phyloP scores from a whole-genome alignment of 2,329 filamentous ascomycete species.

The Cladosporium sp. region DNA sequence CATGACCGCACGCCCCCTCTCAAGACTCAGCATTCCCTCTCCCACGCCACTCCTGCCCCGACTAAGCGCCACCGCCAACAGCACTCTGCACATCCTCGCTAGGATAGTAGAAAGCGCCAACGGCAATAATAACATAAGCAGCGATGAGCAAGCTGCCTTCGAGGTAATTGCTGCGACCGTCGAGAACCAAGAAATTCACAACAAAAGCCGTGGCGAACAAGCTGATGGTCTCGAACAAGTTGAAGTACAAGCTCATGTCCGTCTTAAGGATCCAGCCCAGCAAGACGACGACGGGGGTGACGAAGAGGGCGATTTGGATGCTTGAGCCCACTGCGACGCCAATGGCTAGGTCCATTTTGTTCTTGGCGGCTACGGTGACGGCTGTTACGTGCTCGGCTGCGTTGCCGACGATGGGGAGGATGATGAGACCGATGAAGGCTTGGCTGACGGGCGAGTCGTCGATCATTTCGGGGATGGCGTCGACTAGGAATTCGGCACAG shows the following conservation, averaged over 20 bases:
- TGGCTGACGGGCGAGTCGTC: constrained; percentile 55
- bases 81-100: constrained; percentile 36
- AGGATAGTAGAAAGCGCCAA: constrained; percentile 48
- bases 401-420: constrained; percentile 78
- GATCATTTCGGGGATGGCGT: constrained; percentile 66
- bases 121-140: constrained; percentile 73
- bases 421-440: constrained; percentile 74
- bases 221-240: constrained; percentile 60
- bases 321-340: constrained; percentile 74
- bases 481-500: constrained; percentile 68
- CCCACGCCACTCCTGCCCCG: neutral
- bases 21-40: no score
- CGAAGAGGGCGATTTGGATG: constrained; percentile 75
- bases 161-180: constrained; percentile 78
- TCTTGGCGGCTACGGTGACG: constrained; percentile 73
- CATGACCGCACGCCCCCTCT: no score
- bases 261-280: constrained; percentile 70
- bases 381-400: constrained; percentile 78
- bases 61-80: constrained; percentile 36
- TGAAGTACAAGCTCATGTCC: constrained; percentile 63
- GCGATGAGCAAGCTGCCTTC: constrained; percentile 73
- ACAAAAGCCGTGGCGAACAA: constrained; percentile 79
- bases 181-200: constrained; percentile 79
- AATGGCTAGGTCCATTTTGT: constrained; percentile 80
- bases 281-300: constrained; percentile 71